These are phyloP conservation scores for Cladobotryum mycophilum DNA, from an alignment of 2,329 filamentous ascomycete genomes.

Conservation along the genomic window DNA sequence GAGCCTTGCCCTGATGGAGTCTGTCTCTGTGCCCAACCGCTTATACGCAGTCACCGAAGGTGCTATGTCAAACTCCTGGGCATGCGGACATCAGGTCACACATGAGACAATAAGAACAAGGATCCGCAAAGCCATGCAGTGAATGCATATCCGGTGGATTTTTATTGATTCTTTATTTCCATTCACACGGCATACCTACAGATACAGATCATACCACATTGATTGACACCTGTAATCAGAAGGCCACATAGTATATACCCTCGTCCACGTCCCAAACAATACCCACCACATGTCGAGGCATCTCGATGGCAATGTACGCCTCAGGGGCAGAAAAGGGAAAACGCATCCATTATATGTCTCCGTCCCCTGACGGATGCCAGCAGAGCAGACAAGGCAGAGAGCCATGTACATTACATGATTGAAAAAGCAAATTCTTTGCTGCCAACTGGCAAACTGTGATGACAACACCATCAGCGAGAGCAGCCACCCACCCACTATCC, in stretches of 20 bases:
- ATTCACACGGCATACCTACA: neutral
- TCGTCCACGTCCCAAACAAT: too few relatives aligned
- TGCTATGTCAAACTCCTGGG: conserved; percentile 11
- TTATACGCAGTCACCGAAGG: conserved; percentile 17
- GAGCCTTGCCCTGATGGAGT: conserved; percentile 38
- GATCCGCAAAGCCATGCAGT: neutral
- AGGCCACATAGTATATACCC: too few relatives aligned
- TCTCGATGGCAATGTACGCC: neutral
- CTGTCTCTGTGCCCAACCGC: conserved; percentile 46
- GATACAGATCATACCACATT: too few relatives aligned
- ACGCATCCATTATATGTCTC: neutral
- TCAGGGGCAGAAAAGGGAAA: neutral
- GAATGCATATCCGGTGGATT: too few relatives aligned
- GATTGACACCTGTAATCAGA: too few relatives aligned
- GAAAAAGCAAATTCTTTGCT: neutral
- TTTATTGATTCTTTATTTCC: neutral
- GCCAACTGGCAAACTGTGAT: conserved; percentile 7
- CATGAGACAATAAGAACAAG: conserved; percentile 9
- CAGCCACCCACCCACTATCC: neutral
- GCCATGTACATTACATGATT: neutral
- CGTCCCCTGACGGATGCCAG: conserved; percentile 1
- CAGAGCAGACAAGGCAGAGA: conserved; percentile 2
- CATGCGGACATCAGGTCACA: conserved; percentile 16
- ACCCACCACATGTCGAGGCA: neutral
- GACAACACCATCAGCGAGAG: neutral